Evolutionary conservation across 1,139 yeast species (phyloP).

Genomic region (Pichia sp.): DNA sequence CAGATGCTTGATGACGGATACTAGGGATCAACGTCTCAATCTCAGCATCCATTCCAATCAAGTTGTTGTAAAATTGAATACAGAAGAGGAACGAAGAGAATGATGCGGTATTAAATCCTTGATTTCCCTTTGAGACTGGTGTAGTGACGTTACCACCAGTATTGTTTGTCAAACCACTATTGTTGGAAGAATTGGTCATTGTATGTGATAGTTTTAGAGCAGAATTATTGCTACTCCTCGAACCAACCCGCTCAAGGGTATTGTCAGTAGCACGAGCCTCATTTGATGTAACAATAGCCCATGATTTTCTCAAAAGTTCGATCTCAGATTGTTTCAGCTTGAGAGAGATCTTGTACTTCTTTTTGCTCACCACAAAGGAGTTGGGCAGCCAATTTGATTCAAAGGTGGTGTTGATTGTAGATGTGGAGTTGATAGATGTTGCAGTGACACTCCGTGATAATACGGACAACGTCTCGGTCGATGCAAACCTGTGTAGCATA

Average conservation of each 20-base stretch:
- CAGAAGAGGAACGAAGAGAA: constrained; percentile 33
- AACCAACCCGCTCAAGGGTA: neutral
- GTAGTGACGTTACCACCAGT: neutral
- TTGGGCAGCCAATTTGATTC: constrained; percentile 27
- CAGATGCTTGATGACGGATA: constrained; percentile 44
- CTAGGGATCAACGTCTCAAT: constrained; percentile 30
- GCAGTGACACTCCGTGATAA: constrained; percentile 21
- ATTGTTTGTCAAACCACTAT: neutral
- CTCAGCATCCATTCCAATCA: constrained; percentile 27
- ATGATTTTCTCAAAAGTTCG: constrained; percentile 32
- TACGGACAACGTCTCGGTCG: constrained; percentile 15
- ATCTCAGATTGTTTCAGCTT: constrained; percentile 31
- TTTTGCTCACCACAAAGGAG: constrained; percentile 21
- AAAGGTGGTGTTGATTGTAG: constrained; percentile 22
- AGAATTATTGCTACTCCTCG: constrained; percentile 5
- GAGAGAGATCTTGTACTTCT: constrained; percentile 25
- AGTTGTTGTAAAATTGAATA: constrained; percentile 29
- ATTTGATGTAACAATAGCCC: constrained; percentile 28
- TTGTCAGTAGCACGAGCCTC: constrained; percentile 10
- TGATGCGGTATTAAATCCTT: constrained; percentile 17
- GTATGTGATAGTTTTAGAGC: constrained; percentile 3
- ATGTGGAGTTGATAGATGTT: constrained; percentile 20
- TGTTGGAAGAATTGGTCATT: neutral
- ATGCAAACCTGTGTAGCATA: constrained; percentile 6
- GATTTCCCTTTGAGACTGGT: neutral